Conservation (phyloP, 179 eudicot genomes). For the Gypsophila paniculata region DNA sequence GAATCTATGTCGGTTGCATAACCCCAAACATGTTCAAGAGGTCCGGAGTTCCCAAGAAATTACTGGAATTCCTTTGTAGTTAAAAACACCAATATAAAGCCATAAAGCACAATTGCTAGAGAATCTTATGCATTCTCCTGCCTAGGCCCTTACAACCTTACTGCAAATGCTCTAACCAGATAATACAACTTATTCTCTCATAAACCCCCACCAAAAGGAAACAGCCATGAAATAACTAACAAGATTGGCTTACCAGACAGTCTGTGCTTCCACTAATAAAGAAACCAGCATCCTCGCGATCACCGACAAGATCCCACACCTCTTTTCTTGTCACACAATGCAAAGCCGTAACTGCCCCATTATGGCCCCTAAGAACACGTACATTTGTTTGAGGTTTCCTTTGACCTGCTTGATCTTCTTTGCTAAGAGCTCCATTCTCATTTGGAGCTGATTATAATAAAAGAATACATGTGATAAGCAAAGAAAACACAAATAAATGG, state of each 20-base stretch:
- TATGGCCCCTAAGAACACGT: conserved; percentile 89
- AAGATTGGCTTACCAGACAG: conserved; percentile 54
- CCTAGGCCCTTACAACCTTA: neutral
- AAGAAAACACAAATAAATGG: neutral
- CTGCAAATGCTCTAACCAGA: neutral
- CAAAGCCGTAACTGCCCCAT: conserved; percentile 84
- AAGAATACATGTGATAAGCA: conserved; percentile 6
- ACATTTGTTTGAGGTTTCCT: conserved; percentile 73
- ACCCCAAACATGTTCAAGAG: neutral
- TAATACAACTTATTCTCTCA: neutral
- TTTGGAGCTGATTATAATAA: conserved; percentile 34
- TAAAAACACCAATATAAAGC: too few species aligned
- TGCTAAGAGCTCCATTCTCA: conserved; percentile 51
- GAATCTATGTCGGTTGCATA: neutral
- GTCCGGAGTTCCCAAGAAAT: neutral
- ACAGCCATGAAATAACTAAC: neutral
- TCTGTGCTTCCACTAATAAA: conserved; percentile 98
- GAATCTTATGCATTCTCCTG: neutral
- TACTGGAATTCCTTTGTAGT: too few species aligned
- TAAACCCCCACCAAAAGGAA: neutral
- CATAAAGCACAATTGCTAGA: neutral
- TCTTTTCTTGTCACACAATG: conserved; percentile 97
- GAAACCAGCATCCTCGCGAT: conserved; percentile 99
- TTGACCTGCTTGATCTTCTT: conserved; percentile 56
- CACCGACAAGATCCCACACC: conserved; percentile 99